Conservation (phyloP, 2,329 filamentous ascomycete species). For the Neurospora sp. region DNA sequence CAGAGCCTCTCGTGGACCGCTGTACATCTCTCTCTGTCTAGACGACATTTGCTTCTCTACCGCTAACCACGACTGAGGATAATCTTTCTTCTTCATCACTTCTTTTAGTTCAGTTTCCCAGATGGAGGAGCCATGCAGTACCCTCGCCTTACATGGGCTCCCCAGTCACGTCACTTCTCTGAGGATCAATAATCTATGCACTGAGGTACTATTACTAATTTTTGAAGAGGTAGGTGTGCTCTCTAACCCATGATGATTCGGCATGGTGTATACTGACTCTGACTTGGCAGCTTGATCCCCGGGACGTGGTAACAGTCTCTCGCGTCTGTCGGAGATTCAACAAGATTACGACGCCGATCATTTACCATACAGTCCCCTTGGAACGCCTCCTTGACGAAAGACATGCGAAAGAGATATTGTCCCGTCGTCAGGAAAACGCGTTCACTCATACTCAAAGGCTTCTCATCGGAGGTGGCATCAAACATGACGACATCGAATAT, state of each 20-base stretch:
- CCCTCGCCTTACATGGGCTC: conserved; percentile 2
- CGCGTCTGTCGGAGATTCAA: conserved; percentile 30
- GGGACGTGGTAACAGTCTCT: conserved; percentile 26
- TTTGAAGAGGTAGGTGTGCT: conserved; percentile 27
- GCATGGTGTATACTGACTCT: conserved; percentile 7
- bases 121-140: neutral
- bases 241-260: neutral
- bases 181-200: conserved; percentile 24
- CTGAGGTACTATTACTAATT: conserved; percentile 33
- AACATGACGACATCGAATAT: neutral
- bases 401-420: conserved; percentile 23
- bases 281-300: conserved; percentile 26
- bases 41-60: neutral
- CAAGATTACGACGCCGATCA: conserved; percentile 31
- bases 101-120: neutral
- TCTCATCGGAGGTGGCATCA: neutral
- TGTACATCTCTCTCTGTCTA: neutral
- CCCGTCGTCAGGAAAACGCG: conserved; percentile 26
- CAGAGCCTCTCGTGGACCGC: neutral
- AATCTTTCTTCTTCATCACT: neutral
- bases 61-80: neutral
- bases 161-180: conserved; percentile 21
- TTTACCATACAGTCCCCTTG: conserved; percentile 26
- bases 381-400: conserved; percentile 25
- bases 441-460: conserved; percentile 31